Conservation (phyloP, 2,329 filamentous ascomycete genomes). For the Paradendryphiella salina region DNA sequence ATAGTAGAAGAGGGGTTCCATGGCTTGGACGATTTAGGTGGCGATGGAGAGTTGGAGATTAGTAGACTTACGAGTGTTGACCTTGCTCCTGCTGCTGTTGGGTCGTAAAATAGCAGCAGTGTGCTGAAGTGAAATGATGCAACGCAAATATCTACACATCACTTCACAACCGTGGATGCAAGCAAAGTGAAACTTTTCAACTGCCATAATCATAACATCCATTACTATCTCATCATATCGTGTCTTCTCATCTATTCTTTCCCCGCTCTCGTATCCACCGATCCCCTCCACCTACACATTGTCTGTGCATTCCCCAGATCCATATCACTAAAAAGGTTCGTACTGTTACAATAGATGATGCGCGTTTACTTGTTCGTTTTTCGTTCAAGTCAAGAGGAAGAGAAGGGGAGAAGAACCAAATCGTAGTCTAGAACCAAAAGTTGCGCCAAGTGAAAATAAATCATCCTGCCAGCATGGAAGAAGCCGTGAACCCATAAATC, state of each 20-base stretch:
- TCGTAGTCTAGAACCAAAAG: no score
- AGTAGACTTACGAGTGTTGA: constrained; percentile 16
- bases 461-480: no score
- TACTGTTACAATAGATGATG: not conserved
- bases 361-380: no score
- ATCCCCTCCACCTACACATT: not conserved
- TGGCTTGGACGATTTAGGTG: constrained; percentile 61
- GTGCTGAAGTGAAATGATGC: not conserved
- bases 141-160: not conserved
- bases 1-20: constrained; percentile 83
- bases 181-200: not conserved
- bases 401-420: not conserved
- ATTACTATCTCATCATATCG: not conserved
- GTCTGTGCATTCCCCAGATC: not conserved
- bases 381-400: no score
- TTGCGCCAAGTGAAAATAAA: no score
- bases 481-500: not conserved
- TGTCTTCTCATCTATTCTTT: not conserved
- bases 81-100: constrained; percentile 16
- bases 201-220: not conserved
- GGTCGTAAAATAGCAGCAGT: not conserved
- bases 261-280: not conserved
- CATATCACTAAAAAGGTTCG: not conserved
- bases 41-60: constrained; percentile 29
- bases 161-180: not conserved